These are phyloP conservation scores for Coemansia guatemalensis DNA, from an alignment of 192 early-diverging fungal genomes.

Conservation along the genomic window DNA sequence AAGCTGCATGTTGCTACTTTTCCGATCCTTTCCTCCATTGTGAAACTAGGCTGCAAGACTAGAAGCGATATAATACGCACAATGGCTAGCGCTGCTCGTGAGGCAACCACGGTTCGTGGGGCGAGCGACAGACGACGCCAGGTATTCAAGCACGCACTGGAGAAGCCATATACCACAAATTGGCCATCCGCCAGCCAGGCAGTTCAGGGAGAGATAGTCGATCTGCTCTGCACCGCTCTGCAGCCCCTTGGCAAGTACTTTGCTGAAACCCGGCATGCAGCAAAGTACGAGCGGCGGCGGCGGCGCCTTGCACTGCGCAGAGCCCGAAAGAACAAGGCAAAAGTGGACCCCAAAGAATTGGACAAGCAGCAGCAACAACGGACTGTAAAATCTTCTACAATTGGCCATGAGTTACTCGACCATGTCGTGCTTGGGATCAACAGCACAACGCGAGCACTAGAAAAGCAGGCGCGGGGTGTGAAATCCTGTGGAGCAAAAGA, in stretches of 20 bases:
- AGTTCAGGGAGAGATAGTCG: constrained; percentile 16
- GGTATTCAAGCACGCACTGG: constrained; percentile 48
- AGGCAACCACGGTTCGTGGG: constrained; percentile 19
- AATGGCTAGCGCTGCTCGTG: neutral
- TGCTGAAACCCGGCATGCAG: constrained; percentile 21
- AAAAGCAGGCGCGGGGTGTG: constrained; percentile 24
- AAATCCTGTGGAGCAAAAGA: neutral
- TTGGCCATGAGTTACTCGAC: constrained; percentile 16
- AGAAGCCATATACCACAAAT: constrained; percentile 34
- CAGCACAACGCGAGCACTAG: constrained; percentile 37
- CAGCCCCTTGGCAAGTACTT: constrained; percentile 32
- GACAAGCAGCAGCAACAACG: neutral
- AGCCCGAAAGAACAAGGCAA: neutral
- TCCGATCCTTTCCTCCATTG: too few relatives aligned
- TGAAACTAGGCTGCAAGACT: too few relatives aligned
- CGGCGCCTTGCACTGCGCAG: constrained; percentile 15
- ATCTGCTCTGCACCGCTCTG: constrained; percentile 27
- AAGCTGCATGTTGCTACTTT: too few relatives aligned
- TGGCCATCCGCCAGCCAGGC: constrained; percentile 29
- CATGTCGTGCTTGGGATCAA: constrained; percentile 44
- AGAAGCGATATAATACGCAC: neutral
- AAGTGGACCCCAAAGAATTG: neutral
- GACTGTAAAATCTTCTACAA: neutral
- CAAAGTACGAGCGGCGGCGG: constrained; percentile 16
- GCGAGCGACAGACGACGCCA: constrained; percentile 24